Evolutionary conservation across 73 alveolate genomes (phyloP), one percentile per base, ranked within the genome.

Genomic region (Effrenium voratum): DNA sequence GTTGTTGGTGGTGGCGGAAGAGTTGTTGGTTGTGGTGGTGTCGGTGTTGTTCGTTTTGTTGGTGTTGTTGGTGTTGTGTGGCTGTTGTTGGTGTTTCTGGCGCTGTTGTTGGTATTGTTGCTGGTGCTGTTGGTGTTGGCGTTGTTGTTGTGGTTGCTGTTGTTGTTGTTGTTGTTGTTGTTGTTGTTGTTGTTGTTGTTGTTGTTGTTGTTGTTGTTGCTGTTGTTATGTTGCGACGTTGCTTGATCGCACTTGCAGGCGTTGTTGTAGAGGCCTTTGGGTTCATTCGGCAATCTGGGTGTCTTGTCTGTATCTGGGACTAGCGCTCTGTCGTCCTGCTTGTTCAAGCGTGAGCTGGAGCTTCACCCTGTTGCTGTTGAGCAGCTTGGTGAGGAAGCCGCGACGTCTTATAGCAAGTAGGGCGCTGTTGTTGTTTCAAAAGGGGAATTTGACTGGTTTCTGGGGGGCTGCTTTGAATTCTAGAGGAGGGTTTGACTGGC

Each of bases 81-180:
- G 36, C 24, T 5, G 36, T 26, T 15, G 26, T 26, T 70, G 80
- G 5, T 10, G 81, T 68, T 68, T 28, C 26, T 68, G 80, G 13
- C 30, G 81, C 41, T 68, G 6, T 57, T 57, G 1, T 57, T 57
- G 72, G 16, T 57, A 30, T 1, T 57, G 1, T 55, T 55, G 68
- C 30, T 55, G 12, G 68, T 12, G 12, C 22, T 12, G 68, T 55
- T 55, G 68, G n/a, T n/a, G n/a, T n/a, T n/a, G n/a, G n/a, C n/a
- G n/a, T n/a, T n/a, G n/a, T n/a, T n/a, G n/a, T n/a, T n/a, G 72
- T 57, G 16, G 72, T 57, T 57, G 72, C 28, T 57, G 72, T 57
- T 57, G 72, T 57, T 57, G 72, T 57, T 57, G 72, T 57, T 57
- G 72, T 57, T 57, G 72, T 57, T 57, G 72, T 57, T 57, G 72